Evolutionary conservation across 257 asterid species (phyloP).

Genomic region (Jaltomata sinuosa): DNA sequence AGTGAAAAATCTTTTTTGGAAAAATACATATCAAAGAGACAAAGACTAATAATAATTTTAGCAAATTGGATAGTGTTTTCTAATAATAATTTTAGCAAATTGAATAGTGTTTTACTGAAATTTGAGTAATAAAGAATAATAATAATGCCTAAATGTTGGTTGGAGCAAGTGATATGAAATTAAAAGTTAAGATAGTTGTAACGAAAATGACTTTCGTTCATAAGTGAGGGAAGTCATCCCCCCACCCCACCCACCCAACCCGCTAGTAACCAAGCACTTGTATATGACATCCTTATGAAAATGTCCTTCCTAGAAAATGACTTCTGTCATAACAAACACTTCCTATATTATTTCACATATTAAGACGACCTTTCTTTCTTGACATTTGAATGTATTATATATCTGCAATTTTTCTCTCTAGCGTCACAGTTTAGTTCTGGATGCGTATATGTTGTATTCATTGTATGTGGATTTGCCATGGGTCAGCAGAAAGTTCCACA

Average conservation of each 20-base stretch:
- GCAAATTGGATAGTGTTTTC: neutral
- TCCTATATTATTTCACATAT: neutral
- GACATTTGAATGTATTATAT: neutral
- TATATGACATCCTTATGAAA: neutral
- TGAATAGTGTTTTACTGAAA: neutral
- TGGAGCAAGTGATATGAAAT: neutral
- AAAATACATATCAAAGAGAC: neutral
- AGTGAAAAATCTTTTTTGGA: neutral
- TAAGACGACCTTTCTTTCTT: neutral
- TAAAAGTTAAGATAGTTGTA: neutral
- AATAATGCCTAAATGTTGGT: neutral
- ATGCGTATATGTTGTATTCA: neutral
- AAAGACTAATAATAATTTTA: neutral
- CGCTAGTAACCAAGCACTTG: neutral
- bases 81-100: neutral
- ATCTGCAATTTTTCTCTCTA: neutral
- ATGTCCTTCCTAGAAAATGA: neutral
- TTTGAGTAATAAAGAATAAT: neutral
- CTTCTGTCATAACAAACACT: neutral
- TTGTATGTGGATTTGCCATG: neutral
- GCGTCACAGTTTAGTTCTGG: neutral
- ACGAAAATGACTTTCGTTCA: neutral
- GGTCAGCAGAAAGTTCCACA: neutral
- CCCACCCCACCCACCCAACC: neutral
- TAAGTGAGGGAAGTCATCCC: neutral